Evolutionary conservation across 768 basidiomycete species (phyloP), one percentile per base, ranked within the genome.

Genomic region (Tremella mesenterica): DNA sequence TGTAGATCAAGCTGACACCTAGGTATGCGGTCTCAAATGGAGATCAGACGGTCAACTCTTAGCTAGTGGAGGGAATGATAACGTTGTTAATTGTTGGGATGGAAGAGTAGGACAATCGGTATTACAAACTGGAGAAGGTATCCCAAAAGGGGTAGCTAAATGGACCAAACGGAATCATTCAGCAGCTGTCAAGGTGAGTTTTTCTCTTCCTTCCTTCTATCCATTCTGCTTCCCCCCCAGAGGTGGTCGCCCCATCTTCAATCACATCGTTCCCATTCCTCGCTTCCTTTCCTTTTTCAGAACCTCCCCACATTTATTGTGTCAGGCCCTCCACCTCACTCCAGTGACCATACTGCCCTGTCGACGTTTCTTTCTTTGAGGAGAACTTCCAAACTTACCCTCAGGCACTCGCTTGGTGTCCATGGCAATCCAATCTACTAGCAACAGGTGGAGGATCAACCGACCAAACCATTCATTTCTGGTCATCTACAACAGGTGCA

Each of bases 31-130:
- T 2, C 68, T 97, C 48, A 84, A 83, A 53, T 97, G 91, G 91
- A 78, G 91, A 43, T 69, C 77, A 1, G 92, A 92, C 60, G 89
- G 91, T 0, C 59, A 90, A 71, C 76, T 93, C 18, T 78, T 99
- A 21, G 93, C 93, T 0, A 90, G 88, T 60, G 93, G 93, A 1
- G 93, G 91, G 0, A 95, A 97, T 67, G 95, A 97, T 73, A 96
- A 97, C 59, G 90, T 95, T 18, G 91, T 97, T 50, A 93, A 95
- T 66, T 85, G 95, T 46, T 99, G 93, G 93, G 93, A 99, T 51
- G 68, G 64, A 25, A 66, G 73, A 33, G 65, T 70, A 33, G 71
- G 69, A 1, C 66, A 67, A 12, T 70, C 73, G 4, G 61, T 72
- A 5, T 41, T 73, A 18, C 63, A 65, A 28, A 65, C 54, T 1